Evolutionary conservation across 2,329 filamentous ascomycete species (phyloP).

Genomic region (Penicillium sp.): DNA sequence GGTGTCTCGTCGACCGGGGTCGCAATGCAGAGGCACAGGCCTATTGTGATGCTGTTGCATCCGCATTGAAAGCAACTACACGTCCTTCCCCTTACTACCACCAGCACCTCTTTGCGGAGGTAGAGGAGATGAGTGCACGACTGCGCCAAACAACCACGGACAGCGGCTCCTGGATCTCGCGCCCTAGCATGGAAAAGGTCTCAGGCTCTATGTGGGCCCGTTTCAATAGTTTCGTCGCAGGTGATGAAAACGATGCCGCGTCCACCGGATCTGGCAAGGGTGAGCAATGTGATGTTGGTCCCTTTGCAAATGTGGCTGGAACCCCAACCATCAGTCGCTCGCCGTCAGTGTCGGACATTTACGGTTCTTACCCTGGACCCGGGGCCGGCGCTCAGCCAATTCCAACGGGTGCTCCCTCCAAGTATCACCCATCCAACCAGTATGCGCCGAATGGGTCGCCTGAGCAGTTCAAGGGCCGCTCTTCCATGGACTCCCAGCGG

Average conservation of each 20-base stretch:
- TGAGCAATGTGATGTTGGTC: slow-evolving; percentile 64
- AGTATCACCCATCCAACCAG: slow-evolving; percentile 47
- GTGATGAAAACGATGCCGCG: slow-evolving; percentile 74
- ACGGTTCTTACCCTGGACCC: slow-evolving; percentile 58
- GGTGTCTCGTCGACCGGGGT: slow-evolving; percentile 80
- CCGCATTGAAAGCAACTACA: slow-evolving; percentile 76
- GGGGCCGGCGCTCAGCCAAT: slow-evolving; percentile 36
- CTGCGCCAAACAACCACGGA: slow-evolving; percentile 85
- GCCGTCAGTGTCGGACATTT: slow-evolving; percentile 74
- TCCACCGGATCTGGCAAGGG: slow-evolving; percentile 61
- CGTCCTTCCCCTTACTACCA: slow-evolving; percentile 87
- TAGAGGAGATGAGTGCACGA: slow-evolving; percentile 82
- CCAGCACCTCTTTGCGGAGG: slow-evolving; percentile 67
- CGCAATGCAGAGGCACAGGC: slow-evolving; percentile 79
- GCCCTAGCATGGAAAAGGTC: slow-evolving; percentile 94
- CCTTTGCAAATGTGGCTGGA: slow-evolving; percentile 78
- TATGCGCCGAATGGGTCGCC: slow-evolving; percentile 54
- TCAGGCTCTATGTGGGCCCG: slow-evolving; percentile 86
- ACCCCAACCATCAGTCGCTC: slow-evolving; percentile 75
- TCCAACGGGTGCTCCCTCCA: slow-evolving; percentile 37
- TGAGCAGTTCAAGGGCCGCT: slow-evolving; percentile 52
- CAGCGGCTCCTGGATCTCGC: slow-evolving; percentile 84
- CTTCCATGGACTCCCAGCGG: slow-evolving; percentile 52
- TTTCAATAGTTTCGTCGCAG: slow-evolving; percentile 95
- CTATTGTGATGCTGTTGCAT: slow-evolving; percentile 84